phyloP scores from a whole-genome alignment of 805 yeast genomes.

The Zygoascus biomembranicola region DNA sequence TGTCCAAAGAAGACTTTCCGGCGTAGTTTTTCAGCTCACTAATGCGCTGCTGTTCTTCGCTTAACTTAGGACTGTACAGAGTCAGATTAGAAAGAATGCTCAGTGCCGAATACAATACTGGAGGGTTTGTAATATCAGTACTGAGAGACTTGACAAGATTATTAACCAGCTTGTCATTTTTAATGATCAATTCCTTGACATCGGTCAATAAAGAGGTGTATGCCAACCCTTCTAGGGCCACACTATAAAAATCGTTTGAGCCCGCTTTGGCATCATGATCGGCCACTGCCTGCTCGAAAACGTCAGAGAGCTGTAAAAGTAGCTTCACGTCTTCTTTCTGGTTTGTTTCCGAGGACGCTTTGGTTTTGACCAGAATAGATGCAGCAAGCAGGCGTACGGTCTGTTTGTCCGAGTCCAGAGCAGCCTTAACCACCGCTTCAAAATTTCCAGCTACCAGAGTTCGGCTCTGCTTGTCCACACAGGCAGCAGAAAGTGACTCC shows the following conservation, averaged over 20 bases:
- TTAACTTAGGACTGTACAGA: constrained; percentile 25
- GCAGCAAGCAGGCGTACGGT: constrained; percentile 25
- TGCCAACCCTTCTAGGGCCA: constrained; percentile 32
- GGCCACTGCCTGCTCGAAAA: constrained; percentile 22
- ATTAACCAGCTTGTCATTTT: constrained; percentile 14
- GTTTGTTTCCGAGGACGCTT: constrained; percentile 20
- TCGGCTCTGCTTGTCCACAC: constrained; percentile 26
- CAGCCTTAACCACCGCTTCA: constrained; percentile 16
- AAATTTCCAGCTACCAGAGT: constrained; percentile 20
- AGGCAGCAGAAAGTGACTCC: constrained; percentile 28
- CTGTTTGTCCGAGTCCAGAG: constrained; percentile 16
- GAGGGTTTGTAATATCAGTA: constrained; percentile 12
- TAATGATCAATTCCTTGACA: constrained; percentile 23
- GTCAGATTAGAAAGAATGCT: constrained; percentile 26
- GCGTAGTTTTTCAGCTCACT: constrained; percentile 23
- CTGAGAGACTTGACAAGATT: constrained; percentile 7
- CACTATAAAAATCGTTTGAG: constrained; percentile 8
- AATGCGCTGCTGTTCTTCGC: constrained; percentile 24
- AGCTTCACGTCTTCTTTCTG: constrained; percentile 8
- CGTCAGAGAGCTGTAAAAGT: constrained; percentile 19
- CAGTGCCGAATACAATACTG: constrained; percentile 27
- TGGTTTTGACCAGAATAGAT: constrained; percentile 26
- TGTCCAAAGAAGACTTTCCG: constrained; percentile 20
- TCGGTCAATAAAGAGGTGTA: constrained; percentile 26
- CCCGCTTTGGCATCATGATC: constrained; percentile 3